phyloP scores from a whole-genome alignment of 2,329 filamentous ascomycete species.

The Sordariomycetes sp. region DNA sequence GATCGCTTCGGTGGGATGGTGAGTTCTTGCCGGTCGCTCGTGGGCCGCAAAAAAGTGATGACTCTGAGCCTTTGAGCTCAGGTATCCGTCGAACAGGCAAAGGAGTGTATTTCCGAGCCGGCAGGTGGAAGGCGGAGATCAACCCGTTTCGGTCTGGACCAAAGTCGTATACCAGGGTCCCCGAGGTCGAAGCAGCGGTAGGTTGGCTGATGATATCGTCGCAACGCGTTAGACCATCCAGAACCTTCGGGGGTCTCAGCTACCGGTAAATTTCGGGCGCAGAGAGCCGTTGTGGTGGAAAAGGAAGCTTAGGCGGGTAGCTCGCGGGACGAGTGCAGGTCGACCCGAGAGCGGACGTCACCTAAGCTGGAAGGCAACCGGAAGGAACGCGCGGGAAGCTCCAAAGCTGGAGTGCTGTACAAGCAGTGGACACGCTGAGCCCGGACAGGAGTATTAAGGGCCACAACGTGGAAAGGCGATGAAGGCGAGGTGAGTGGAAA shows the following conservation, averaged over 20 bases:
- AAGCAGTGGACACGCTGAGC: neutral
- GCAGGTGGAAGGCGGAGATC: neutral
- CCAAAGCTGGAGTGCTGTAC: neutral
- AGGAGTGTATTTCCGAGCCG: neutral
- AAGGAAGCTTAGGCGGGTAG: constrained; percentile 1
- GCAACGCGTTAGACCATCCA: constrained; percentile 12
- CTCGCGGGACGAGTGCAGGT: constrained; percentile 26
- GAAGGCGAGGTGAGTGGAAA: neutral
- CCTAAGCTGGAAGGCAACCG: neutral
- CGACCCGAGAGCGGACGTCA: constrained; percentile 24
- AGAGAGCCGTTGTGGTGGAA: neutral
- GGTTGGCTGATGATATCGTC: neutral
- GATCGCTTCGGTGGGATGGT: neutral
- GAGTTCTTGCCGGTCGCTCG: neutral
- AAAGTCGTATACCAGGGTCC: neutral
- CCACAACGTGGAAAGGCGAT: neutral
- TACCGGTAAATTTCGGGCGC: neutral
- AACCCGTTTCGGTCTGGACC: neutral
- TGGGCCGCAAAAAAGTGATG: neutral
- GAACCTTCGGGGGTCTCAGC: constrained; percentile 21
- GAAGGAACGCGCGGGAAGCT: neutral
- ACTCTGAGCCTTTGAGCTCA: neutral
- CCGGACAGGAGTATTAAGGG: neutral
- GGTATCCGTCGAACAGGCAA: neutral
- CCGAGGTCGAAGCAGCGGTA: neutral